These are phyloP conservation scores for Elongisporangium anandrum DNA, from an alignment of 352 stramenopile genomes.

Conservation along the genomic window DNA sequence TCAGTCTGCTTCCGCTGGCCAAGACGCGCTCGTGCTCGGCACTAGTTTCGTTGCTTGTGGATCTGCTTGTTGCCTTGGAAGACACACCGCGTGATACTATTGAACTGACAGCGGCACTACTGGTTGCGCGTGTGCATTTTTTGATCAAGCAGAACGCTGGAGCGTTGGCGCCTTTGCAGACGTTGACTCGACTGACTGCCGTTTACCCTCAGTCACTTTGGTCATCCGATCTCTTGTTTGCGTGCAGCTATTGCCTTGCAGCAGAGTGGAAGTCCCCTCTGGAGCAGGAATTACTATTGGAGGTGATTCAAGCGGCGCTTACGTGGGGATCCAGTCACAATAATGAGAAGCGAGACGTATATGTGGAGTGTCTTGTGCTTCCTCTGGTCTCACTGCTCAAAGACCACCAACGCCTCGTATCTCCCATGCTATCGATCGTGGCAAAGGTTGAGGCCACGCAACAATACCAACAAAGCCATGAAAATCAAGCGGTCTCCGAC, in stretches of 20 bases:
- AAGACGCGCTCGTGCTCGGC: conserved; percentile 9
- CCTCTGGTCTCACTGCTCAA: conserved; percentile 46
- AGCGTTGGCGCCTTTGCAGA: conserved; percentile 40
- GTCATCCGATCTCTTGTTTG: conserved; percentile 32
- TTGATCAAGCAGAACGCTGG: conserved; percentile 24
- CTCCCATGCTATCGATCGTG: conserved; percentile 34
- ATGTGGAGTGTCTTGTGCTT: conserved; percentile 54
- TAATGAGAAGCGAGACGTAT: conserved; percentile 20
- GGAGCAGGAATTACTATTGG: conserved; percentile 45
- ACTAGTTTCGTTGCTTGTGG: conserved; percentile 34
- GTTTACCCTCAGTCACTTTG: conserved; percentile 20
- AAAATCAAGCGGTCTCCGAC: neutral
- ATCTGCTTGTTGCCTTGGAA: conserved; percentile 24
- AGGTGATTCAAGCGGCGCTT: conserved; percentile 21
- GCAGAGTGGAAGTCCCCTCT: conserved; percentile 15
- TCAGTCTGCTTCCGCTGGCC: conserved; percentile 25
- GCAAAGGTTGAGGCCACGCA: conserved; percentile 21
- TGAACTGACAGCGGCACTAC: conserved; percentile 7
- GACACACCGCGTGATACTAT: conserved; percentile 15
- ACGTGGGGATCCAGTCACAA: conserved; percentile 11
- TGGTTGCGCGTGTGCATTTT: conserved; percentile 14
- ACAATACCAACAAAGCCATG: conserved; percentile 7
- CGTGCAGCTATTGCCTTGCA: conserved; percentile 32
- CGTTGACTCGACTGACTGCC: conserved; percentile 26
- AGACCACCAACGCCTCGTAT: conserved; percentile 17